phyloP scores from a whole-genome alignment of 352 stramenopile genomes.

The Globisporangium recalcitrans region DNA sequence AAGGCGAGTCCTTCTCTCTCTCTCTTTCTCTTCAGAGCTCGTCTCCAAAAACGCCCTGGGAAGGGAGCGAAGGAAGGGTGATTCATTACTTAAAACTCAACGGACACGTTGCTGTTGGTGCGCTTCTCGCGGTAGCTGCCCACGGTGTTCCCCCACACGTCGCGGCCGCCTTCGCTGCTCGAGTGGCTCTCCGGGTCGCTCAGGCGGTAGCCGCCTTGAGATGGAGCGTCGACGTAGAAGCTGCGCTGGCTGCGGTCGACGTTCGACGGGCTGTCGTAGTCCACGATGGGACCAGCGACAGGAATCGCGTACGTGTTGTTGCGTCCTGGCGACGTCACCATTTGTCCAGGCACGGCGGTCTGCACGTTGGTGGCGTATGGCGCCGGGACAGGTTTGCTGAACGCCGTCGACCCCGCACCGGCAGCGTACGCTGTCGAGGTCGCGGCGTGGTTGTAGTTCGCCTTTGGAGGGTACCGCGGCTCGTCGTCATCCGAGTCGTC shows the following conservation, averaged over 20 bases:
- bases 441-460: slow-evolving; percentile 16
- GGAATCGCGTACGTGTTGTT: slow-evolving; percentile 19
- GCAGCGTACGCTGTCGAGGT: slow-evolving; percentile 16
- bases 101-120: slow-evolving; percentile 46
- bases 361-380: background rate
- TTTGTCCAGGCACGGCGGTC: slow-evolving; percentile 1
- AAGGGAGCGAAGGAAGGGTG: background rate
- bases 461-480: slow-evolving; percentile 16
- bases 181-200: slow-evolving; percentile 27
- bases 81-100: slow-evolving; percentile 43
- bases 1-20: slow-evolving; percentile 2
- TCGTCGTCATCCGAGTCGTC: slow-evolving; percentile 63
- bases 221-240: slow-evolving; percentile 2
- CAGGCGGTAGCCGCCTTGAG: slow-evolving; percentile 22
- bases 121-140: slow-evolving; percentile 37
- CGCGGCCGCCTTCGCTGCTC: slow-evolving; percentile 21
- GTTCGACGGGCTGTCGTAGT: slow-evolving; percentile 41
- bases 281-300: slow-evolving; percentile 16
- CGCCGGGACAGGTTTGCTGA: slow-evolving; percentile 13
- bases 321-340: slow-evolving; percentile 10
- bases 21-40: background rate
- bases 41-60: background rate
- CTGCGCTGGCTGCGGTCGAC: slow-evolving; percentile 5
- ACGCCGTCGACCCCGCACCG: slow-evolving; percentile 20
- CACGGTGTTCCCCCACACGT: slow-evolving; percentile 43